Evolutionary conservation across 805 yeast species (phyloP).

Genomic region (Yamadazyma sp.): DNA sequence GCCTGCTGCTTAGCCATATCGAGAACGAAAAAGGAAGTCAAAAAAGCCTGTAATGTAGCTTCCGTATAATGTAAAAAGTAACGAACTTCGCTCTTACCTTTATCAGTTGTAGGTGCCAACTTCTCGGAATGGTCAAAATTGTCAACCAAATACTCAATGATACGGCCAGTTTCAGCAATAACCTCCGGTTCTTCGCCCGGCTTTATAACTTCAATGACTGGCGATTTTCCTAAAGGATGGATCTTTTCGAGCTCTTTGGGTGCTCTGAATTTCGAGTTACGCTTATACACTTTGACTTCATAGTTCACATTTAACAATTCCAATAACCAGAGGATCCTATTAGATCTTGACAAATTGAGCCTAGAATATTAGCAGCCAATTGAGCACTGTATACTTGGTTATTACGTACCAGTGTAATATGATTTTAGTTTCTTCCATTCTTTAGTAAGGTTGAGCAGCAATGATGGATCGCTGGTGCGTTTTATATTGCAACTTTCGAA

Average conservation of each 20-base stretch:
- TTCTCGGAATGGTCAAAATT: constrained; percentile 47
- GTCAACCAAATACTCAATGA: constrained; percentile 50
- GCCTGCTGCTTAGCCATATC: constrained; percentile 25
- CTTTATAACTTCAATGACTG: constrained; percentile 30
- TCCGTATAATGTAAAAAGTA: constrained; percentile 61
- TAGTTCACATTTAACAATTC: constrained; percentile 35
- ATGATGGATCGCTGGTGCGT: too few relatives aligned
- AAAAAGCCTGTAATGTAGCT: constrained; percentile 55
- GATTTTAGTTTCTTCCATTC: constrained; percentile 13
- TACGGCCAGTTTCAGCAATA: constrained; percentile 62
- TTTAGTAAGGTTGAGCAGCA: constrained; percentile 4
- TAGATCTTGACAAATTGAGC: constrained; percentile 36
- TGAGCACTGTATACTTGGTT: not conserved
- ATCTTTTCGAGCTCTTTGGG: constrained; percentile 30
- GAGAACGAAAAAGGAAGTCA: constrained; percentile 34
- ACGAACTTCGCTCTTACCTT: constrained; percentile 45
- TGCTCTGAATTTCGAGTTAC: constrained; percentile 29
- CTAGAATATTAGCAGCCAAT: constrained; percentile 15
- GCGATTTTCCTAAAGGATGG: constrained; percentile 40
- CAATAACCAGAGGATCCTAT: constrained; percentile 38
- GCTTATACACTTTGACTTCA: constrained; percentile 30
- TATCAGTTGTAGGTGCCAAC: constrained; percentile 37
- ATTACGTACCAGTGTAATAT: constrained; percentile 11
- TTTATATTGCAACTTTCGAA: too few relatives aligned
- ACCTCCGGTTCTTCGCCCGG: constrained; percentile 19